Evolutionary conservation across 805 yeast genomes (phyloP), one percentile per base, ranked within the genome.

Genomic region (Saturnispora silvae): DNA sequence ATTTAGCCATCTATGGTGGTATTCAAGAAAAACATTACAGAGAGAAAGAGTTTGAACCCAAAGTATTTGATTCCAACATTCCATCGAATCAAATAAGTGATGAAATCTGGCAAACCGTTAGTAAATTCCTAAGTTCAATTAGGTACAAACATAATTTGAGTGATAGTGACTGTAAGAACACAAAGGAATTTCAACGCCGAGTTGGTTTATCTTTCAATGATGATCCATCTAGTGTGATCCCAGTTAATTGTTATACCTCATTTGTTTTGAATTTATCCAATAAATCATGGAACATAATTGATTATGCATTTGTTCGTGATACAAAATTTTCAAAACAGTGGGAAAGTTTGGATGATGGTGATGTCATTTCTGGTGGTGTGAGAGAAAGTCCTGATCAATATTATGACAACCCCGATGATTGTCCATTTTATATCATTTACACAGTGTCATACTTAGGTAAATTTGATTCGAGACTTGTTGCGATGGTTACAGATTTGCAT

Each of bases 1-100:
- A 50, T 8, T 11, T 55, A 25, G 40, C 49, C 40, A 36, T 53
- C 10, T 10, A 51, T 16, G 58, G 57, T 15, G 60, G 60, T 4
- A 11, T 51, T 14, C 47, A 43, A 20, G 42, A 40, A 10, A 19
- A n/a, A 3, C 51, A 47, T 19, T 35, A 44, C 11, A 26, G 35
- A n/a, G 17, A 14, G 0, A 16, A 24, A 11, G n/a, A 4, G 3
- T 44, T 20, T 31, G 11, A 35, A 8, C 25, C 35, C 3, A 11
- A 32, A 4, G 40, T 30, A 8, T 2, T 22, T 6, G 8, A 16
- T n/a, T 13, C 7, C 9, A 15, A 24, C 6, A 18, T 4, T 1
- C n/a, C n/a, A n/a, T n/a, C n/a, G n/a, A n/a, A n/a, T n/a, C n/a
- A n/a, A n/a, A n/a, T n/a, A n/a, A 10, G 5, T 3, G 34, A 35